Conservation (phyloP, 176 grass and related monocot genomes). For the Zoysia japonica region DNA sequence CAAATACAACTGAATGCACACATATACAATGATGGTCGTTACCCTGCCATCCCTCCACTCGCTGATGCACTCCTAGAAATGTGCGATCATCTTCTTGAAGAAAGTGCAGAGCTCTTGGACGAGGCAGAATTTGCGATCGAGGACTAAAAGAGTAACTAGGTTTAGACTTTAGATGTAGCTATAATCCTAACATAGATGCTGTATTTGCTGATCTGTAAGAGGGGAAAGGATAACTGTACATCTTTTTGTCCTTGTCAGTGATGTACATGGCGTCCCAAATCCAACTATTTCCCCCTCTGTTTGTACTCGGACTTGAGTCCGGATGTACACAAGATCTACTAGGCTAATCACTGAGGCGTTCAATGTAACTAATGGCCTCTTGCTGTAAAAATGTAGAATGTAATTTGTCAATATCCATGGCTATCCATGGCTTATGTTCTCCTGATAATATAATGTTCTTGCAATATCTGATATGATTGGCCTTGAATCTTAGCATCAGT, state of each 20-base stretch:
- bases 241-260: slow-evolving; percentile 31
- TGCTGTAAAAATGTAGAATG: slow-evolving; percentile 57
- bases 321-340: slow-evolving; percentile 44
- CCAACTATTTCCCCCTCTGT: slow-evolving; percentile 25
- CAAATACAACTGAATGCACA: slow-evolving; percentile 81
- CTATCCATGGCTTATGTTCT: not conserved
- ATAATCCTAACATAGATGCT: slow-evolving; percentile 40
- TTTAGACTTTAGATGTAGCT: slow-evolving; percentile 10
- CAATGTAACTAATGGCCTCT: slow-evolving; percentile 38
- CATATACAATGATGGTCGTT: slow-evolving; percentile 55
- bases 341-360: slow-evolving; percentile 36
- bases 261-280: slow-evolving; percentile 26
- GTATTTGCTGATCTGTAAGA: slow-evolving; percentile 40
- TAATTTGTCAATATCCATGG: slow-evolving; percentile 29
- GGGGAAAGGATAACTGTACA: slow-evolving; percentile 30
- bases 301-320: not conserved
- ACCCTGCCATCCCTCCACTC: slow-evolving; percentile 83
- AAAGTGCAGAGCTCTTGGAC: slow-evolving; percentile 37
- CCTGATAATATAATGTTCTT: slow-evolving; percentile 14
- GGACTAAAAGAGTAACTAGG: slow-evolving; percentile 6
- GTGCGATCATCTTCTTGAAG: slow-evolving; percentile 55
- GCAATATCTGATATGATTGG: not conserved
- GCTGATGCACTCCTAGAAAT: slow-evolving; percentile 65
- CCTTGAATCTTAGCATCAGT: not conserved
- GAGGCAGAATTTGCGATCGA: slow-evolving; percentile 70